These are phyloP conservation scores for Beauveria scarabaeidicola DNA, from an alignment of 2,329 filamentous ascomycete species.

Conservation along the genomic window DNA sequence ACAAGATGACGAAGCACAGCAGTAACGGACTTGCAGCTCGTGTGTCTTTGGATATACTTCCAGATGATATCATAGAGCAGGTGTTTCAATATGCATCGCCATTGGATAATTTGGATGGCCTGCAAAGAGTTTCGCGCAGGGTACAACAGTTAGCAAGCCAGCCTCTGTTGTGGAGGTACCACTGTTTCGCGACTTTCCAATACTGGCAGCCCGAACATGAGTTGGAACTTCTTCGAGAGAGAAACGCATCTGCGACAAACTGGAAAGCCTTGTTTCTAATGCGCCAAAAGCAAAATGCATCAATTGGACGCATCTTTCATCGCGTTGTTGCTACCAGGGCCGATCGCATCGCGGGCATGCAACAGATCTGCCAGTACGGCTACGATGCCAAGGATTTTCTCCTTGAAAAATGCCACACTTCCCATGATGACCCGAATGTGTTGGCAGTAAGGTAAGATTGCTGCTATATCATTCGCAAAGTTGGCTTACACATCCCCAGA, in stretches of 20 bases:
- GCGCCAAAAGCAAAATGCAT: constrained; percentile 44
- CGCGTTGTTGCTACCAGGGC: constrained; percentile 63
- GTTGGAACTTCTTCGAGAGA: constrained; percentile 47
- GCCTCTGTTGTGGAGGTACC: constrained; percentile 68
- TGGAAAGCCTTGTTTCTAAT: constrained; percentile 66
- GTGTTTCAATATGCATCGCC: constrained; percentile 60
- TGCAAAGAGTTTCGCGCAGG: constrained; percentile 51
- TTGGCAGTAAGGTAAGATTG: constrained; percentile 57
- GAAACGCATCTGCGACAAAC: constrained; percentile 47
- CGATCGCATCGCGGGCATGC: constrained; percentile 59
- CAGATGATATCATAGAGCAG: constrained; percentile 77
- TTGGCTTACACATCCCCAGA: constrained; percentile 30
- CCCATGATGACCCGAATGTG: constrained; percentile 58
- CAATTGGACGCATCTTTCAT: constrained; percentile 50
- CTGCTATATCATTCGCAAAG: constrained; percentile 10
- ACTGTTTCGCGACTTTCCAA: constrained; percentile 60
- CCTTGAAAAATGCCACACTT: constrained; percentile 52
- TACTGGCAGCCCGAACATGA: constrained; percentile 66
- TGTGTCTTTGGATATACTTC: constrained; percentile 43
- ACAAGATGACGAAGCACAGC: neutral
- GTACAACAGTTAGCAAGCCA: constrained; percentile 60
- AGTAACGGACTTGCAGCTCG: constrained; percentile 7
- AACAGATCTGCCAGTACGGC: constrained; percentile 61
- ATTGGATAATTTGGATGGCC: constrained; percentile 39
- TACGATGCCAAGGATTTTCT: constrained; percentile 87